phyloP scores from a whole-genome alignment of 2,329 filamentous ascomycete genomes.

The Cercospora sojina region DNA sequence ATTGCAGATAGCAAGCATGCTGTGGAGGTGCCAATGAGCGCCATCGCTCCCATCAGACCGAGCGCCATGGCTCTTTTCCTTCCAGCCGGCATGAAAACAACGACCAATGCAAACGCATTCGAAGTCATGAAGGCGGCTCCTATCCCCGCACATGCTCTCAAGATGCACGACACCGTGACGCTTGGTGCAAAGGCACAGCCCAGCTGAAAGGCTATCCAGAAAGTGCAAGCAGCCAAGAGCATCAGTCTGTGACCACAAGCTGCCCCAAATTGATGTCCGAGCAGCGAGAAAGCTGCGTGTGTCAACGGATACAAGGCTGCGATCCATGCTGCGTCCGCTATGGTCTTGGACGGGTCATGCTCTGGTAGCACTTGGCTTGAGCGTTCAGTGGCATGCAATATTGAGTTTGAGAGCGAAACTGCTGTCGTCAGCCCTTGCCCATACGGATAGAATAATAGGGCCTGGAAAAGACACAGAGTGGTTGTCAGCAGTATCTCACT shows the following conservation, averaged over 20 bases:
- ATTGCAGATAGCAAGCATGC: conserved; percentile 11
- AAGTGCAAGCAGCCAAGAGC: conserved; percentile 12
- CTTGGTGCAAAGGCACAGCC: conserved; percentile 5
- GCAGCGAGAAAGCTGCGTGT: conserved; percentile 13
- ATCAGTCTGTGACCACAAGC: conserved; percentile 19
- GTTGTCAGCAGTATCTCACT: background rate
- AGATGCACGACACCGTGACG: conserved; percentile 4
- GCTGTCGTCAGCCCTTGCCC: conserved; percentile 7
- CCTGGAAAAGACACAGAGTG: conserved; percentile 3
- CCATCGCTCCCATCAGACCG: conserved; percentile 3
- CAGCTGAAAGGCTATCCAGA: conserved; percentile 15
- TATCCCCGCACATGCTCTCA: conserved; percentile 10
- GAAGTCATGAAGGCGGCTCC: conserved; percentile 11
- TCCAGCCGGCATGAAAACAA: conserved; percentile 1
- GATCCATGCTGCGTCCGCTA: conserved; percentile 13
- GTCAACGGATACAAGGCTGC: conserved; percentile 20
- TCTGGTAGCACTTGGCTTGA: background rate
- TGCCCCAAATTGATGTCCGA: conserved; percentile 12
- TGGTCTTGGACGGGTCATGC: background rate
- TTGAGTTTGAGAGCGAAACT: conserved; percentile 1
- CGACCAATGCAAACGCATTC: conserved; percentile 12
- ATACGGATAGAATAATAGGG: conserved; percentile 10
- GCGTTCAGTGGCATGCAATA: background rate
- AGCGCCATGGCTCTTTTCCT: conserved; percentile 5
- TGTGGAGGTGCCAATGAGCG: background rate